These are phyloP conservation scores for Cucumis sativus DNA, from an alignment of 306 rosid genomes.

Conservation along the genomic window Cucumber_9930_V3 NC_026656.2:6559001-6559500, in stretches of 20 bases:
- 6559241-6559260: slow-evolving; percentile 78
- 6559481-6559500: not conserved
- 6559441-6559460: slow-evolving; percentile 97
- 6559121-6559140: not conserved
- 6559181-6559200: slow-evolving; percentile 63
- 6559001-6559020: not conserved
- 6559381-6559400: slow-evolving; percentile 98
- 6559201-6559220: slow-evolving; percentile 42
- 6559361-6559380: slow-evolving; percentile 74
- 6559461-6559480: slow-evolving; percentile 12
- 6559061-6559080: not conserved
- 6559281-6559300: slow-evolving; percentile 88
- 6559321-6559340: slow-evolving; percentile 93
- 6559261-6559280: slow-evolving; percentile 87
- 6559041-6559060: not conserved
- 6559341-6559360: slow-evolving; percentile 97
- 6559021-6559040: not conserved
- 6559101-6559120: not conserved
- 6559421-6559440: slow-evolving; percentile 97
- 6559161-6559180: slow-evolving; percentile 96
- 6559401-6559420: slow-evolving; percentile 82
- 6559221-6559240: slow-evolving; percentile 81
- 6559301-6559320: slow-evolving; percentile 95
- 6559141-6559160: slow-evolving; percentile 56
- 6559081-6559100: not conserved